Evolutionary conservation across 371 early-diverging fungal genomes (phyloP).

Genomic region (Mucor indicus): DNA sequence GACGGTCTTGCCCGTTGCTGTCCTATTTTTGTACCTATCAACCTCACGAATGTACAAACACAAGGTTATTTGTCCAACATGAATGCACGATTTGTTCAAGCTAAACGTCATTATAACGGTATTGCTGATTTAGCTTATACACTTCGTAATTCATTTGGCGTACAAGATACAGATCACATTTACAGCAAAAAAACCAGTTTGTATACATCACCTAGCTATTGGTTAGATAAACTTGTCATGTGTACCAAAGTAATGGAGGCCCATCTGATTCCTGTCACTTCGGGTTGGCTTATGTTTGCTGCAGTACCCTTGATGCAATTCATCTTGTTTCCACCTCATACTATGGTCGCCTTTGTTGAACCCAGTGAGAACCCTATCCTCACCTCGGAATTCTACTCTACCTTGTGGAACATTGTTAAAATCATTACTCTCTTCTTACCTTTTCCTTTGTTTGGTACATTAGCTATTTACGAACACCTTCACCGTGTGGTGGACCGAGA

Average conservation of each 20-base stretch:
- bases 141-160: constrained; percentile 28
- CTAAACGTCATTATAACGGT: constrained; percentile 64
- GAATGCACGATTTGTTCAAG: constrained; percentile 66
- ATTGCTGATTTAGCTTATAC: constrained; percentile 51
- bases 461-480: constrained; percentile 47
- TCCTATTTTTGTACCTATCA: constrained; percentile 73
- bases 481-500: constrained; percentile 49
- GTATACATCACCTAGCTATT: constrained; percentile 30
- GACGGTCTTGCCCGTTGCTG: constrained; percentile 60
- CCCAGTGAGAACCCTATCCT: constrained; percentile 44
- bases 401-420: constrained; percentile 45
- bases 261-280: constrained; percentile 49
- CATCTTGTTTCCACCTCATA: constrained; percentile 43
- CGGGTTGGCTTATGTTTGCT: constrained; percentile 57
- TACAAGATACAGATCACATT: constrained; percentile 2
- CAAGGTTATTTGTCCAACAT: constrained; percentile 53
- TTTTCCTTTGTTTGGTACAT: constrained; percentile 42
- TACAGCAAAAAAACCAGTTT: constrained; percentile 30
- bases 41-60: constrained; percentile 72
- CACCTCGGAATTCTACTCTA: constrained; percentile 41
- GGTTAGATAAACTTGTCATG: constrained; percentile 36
- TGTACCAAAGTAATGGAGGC: constrained; percentile 49
- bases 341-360: constrained; percentile 31
- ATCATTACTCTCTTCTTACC: constrained; percentile 46
- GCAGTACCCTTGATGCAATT: constrained; percentile 51